A percentile compares a stretch with the other conserved stretches of the same genome.
Evolutionary conservation across 768 basidiomycete genomes (phyloP).

Genomic region (Pluteus cervinus): DNA sequence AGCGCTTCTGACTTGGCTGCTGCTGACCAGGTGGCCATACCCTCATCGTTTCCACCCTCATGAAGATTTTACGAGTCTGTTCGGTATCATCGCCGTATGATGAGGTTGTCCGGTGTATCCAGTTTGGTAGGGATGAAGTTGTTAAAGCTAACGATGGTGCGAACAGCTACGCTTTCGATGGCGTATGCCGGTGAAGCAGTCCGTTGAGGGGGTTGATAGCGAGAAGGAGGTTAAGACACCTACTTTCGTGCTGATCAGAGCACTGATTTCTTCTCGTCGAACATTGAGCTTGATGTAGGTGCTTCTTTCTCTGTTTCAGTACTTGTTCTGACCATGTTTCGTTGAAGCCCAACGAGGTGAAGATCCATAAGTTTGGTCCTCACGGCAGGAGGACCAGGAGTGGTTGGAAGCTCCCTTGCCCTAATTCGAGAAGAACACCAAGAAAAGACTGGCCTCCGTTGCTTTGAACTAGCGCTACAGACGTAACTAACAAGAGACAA

Average conservation of each 20-base stretch:
- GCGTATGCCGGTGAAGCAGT: constrained; percentile 94
- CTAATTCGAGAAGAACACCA: constrained; percentile 96
- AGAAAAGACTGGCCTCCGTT: too few relatives aligned
- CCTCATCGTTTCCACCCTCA: constrained; percentile 87
- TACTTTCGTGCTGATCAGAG: constrained; percentile 81
- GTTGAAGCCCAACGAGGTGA: constrained; percentile 74
- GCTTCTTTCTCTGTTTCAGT: constrained; percentile 10
- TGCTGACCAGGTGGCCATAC: constrained; percentile 81
- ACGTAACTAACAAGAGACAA: too few relatives aligned
- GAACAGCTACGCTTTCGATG: constrained; percentile 94
- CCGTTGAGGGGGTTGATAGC: constrained; percentile 79
- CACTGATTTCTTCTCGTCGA: constrained; percentile 91
- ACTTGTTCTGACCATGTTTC: constrained; percentile 9
- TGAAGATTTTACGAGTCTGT: constrained; percentile 84
- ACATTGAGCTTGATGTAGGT: constrained; percentile 89
- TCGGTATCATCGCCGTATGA: constrained; percentile 91
- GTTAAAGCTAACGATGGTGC: constrained; percentile 97
- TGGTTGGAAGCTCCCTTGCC: constrained; percentile 84
- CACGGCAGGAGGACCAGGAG: constrained; percentile 77
- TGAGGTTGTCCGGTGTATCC: constrained; percentile 86
- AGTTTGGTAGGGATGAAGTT: constrained; percentile 97
- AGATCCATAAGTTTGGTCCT: constrained; percentile 80
- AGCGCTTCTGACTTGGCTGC: constrained; percentile 94
- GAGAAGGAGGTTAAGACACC: constrained; percentile 83
- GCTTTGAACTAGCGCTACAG: too few relatives aligned